Conservation (phyloP, 768 basidiomycete species). For the Fomitopsis pulvina region DNA sequence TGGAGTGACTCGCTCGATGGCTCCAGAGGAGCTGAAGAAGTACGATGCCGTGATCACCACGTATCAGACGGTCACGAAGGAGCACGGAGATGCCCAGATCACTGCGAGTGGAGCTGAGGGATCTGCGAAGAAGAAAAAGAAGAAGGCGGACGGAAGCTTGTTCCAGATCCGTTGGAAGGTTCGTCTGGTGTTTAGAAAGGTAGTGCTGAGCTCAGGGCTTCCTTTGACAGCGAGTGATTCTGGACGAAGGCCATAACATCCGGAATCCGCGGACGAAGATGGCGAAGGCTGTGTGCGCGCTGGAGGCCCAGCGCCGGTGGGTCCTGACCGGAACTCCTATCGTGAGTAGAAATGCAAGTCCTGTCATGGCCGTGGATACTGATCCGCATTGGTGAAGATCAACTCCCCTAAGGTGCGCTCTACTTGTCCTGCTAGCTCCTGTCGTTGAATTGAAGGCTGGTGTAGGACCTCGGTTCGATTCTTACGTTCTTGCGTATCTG, state of each 20-base stretch:
- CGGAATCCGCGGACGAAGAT: slow-evolving; percentile 86
- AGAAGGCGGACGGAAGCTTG: slow-evolving; percentile 50
- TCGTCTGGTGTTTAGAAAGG: background rate
- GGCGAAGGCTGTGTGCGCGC: slow-evolving; percentile 56
- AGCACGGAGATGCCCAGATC: slow-evolving; percentile 32
- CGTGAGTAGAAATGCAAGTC: slow-evolving; percentile 38
- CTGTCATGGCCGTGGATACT: background rate
- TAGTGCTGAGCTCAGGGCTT: background rate
- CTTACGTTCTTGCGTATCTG: slow-evolving; percentile 85
- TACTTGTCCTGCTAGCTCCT: background rate
- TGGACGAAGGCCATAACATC: slow-evolving; percentile 88
- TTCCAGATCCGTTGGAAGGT: slow-evolving; percentile 83
- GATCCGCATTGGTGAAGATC: slow-evolving; percentile 39
- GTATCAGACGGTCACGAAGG: slow-evolving; percentile 64
- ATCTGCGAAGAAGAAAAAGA: slow-evolving; percentile 48
- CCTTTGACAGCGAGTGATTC: slow-evolving; percentile 54
- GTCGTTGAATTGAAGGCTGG: background rate
- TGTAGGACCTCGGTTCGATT: slow-evolving; percentile 83
- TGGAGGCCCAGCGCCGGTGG: slow-evolving; percentile 73
- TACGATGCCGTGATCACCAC: slow-evolving; percentile 83
- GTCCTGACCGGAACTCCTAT: slow-evolving; percentile 84
- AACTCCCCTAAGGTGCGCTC: slow-evolving; percentile 61
- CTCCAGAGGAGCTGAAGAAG: slow-evolving; percentile 49
- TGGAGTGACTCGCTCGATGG: slow-evolving; percentile 55
- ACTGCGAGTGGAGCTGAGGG: slow-evolving; percentile 22